Base-by-base conservation (phyloP, 208 protist genomes). In the Zelonia costaricensis region DNA sequence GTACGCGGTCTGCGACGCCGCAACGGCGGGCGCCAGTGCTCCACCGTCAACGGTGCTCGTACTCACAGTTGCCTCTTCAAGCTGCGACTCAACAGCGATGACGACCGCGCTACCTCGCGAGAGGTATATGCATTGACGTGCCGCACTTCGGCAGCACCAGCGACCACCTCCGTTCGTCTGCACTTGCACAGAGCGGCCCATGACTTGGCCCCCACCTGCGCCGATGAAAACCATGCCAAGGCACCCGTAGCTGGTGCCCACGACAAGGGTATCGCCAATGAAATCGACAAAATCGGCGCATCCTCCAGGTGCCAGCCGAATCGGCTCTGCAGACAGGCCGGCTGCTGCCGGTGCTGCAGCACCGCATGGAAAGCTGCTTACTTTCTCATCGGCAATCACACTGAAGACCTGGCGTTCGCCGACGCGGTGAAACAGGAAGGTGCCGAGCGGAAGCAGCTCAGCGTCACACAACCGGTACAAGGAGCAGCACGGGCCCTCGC, bases 341-440 rank as follows among this genome's bases (percentile, higher is more conserved):
- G 28, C 15, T 6, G 58, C 6, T 1, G 28, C 1, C 9, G 20
- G 18, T 25, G 52, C 66, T 2, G 22, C 18, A 15, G 1, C 10
- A 25, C 13, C 51, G 20, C 56, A 12, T 4, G 63, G 9, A 27
- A 69, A 76, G 13, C 72, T 58, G n/a, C 36, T 65, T 23, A 77
- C 64, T 45, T 68, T 22, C 23, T 39, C 70, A 20, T 35, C 69
- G 18, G 51, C 55, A 10, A 69, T 40, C 13, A 45, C 79, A 51
- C 59, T 82, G 5, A 86, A 69, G 0, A 78, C 35, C 28, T 67
- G 56, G n/a, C 22, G 3, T n/a, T 51, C 60, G 27, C 47, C 65
- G 16, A 5, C 22, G 10, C 42, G 47, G 10, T 67, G 59, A 38
- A 79, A 72, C 23, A 79, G 59, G 35, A 76, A 78, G 1, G 55